These are phyloP conservation scores for Talinum fruticosum DNA, from an alignment of 148 eudicot species.

Conservation along the genomic window DNA sequence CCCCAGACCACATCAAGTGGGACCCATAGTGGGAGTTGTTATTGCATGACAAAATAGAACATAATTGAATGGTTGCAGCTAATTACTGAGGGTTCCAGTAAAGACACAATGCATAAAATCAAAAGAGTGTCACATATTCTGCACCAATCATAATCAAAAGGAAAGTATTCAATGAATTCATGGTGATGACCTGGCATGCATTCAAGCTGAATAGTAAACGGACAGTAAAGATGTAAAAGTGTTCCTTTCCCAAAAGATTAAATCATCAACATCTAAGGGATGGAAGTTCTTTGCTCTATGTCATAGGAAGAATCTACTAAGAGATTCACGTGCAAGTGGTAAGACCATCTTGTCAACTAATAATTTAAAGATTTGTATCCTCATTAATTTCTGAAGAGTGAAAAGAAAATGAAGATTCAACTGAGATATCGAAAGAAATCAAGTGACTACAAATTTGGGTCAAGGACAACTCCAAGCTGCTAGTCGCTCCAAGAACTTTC, in stretches of 20 bases:
- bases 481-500: background rate
- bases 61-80: background rate
- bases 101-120: background rate
- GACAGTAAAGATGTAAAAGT: background rate
- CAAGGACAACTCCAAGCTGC: background rate
- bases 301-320: background rate
- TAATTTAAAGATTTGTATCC: background rate
- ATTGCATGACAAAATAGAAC: background rate
- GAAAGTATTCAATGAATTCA: background rate
- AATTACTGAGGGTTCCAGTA: constrained; percentile 16
- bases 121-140: background rate
- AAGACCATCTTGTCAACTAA: background rate
- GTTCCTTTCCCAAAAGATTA: background rate
- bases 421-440: no score
- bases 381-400: background rate
- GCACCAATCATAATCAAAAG: background rate
- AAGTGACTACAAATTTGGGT: background rate
- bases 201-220: background rate
- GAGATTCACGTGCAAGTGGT: background rate
- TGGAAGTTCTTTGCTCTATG: background rate
- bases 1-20: no score
- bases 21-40: no score
- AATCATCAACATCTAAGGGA: background rate
- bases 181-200: background rate
- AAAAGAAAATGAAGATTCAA: no score